A percentile compares a stretch with the other conserved stretches of the same genome.
Evolutionary conservation across 2,329 filamentous ascomycete genomes (phyloP).

Genomic region (Paracoccidioides brasiliensis): DNA sequence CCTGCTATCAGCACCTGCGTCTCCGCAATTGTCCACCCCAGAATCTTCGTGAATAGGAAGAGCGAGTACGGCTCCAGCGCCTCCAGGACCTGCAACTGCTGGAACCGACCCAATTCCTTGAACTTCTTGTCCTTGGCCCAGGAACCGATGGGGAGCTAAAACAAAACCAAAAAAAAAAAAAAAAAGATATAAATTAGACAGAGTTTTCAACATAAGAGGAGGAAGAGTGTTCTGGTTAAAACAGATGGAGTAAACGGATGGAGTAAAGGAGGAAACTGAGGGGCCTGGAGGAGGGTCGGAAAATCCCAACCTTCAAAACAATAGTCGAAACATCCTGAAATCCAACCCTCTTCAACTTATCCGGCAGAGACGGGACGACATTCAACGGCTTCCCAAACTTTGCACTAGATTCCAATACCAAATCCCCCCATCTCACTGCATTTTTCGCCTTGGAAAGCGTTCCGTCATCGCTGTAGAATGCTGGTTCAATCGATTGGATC

Average conservation of each 20-base stretch:
- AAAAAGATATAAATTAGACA: not conserved
- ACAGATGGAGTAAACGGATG: not conserved
- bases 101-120: slow-evolving; percentile 35
- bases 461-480: slow-evolving; percentile 20
- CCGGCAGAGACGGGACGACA: slow-evolving; percentile 25
- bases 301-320: slow-evolving; percentile 27
- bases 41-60: slow-evolving; percentile 17
- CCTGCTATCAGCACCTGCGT: slow-evolving; percentile 21
- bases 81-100: slow-evolving; percentile 14
- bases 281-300: not conserved
- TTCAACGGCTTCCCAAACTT: slow-evolving; percentile 24
- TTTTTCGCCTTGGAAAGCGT: slow-evolving; percentile 5
- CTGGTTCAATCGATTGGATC: slow-evolving; percentile 25
- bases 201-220: not conserved
- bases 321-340: slow-evolving; percentile 41
- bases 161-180: no score
- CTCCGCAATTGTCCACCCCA: slow-evolving; percentile 20
- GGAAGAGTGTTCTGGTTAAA: not conserved
- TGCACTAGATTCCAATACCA: slow-evolving; percentile 8
- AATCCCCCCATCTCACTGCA: not conserved
- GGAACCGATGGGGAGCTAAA: slow-evolving; percentile 17
- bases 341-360: slow-evolving; percentile 38
- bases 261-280: no score
- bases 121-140: slow-evolving; percentile 34
- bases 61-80: slow-evolving; percentile 16